Evolutionary conservation across 2,329 filamentous ascomycete genomes (phyloP).

Genomic region (Curvularia hawaiiensis): DNA sequence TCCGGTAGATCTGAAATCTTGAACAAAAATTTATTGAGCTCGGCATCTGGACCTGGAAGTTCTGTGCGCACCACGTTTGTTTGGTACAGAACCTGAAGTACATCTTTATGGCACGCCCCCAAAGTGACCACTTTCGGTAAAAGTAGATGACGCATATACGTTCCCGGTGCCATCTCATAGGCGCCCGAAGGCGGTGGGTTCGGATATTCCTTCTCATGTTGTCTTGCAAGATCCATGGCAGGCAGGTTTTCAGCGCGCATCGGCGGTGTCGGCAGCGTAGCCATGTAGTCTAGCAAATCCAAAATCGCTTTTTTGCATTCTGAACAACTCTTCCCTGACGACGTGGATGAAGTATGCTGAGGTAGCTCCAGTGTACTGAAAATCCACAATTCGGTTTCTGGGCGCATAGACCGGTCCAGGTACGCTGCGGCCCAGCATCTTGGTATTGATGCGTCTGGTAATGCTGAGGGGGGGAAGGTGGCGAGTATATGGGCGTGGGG

Average conservation of each 20-base stretch:
- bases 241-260: conserved; percentile 33
- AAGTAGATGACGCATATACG: conserved; percentile 42
- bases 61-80: conserved; percentile 34
- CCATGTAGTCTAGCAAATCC: conserved; percentile 35
- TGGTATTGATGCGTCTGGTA: conserved; percentile 15
- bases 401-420: conserved; percentile 63
- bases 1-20: conserved; percentile 53
- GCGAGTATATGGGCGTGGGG: conserved; percentile 41
- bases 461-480: conserved; percentile 43
- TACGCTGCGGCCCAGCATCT: conserved; percentile 63
- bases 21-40: conserved; percentile 65
- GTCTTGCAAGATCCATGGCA: conserved; percentile 34
- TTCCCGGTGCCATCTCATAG: conserved; percentile 26
- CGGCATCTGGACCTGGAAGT: conserved; percentile 35
- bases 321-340: conserved; percentile 19
- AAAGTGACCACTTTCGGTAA: conserved; percentile 49
- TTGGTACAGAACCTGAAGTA: conserved; percentile 31
- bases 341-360: conserved; percentile 20
- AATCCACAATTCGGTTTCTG: conserved; percentile 69
- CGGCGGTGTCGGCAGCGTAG: conserved; percentile 33
- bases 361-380: conserved; percentile 51
- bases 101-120: conserved; percentile 49
- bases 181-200: conserved; percentile 24
- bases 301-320: conserved; percentile 40
- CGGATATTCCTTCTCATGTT: conserved; percentile 36